Conservation (phyloP, 2,329 filamentous ascomycete species). For the Nothophoma quercina region DNA sequence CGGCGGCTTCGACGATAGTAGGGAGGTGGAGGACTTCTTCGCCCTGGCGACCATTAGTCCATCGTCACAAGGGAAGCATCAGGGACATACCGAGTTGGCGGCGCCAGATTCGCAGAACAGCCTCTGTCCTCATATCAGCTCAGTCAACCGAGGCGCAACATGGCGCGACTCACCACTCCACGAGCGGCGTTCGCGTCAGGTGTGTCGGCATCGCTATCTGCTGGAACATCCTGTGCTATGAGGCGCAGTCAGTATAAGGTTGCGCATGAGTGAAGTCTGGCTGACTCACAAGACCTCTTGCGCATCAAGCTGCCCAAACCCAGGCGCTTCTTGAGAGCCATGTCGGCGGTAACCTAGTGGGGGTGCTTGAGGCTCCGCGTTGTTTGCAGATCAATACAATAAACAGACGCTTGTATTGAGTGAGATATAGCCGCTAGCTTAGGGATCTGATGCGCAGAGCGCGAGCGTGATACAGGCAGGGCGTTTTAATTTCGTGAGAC, state of each 20-base stretch:
- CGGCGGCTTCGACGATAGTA: slow-evolving; percentile 91
- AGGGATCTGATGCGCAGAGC: neutral
- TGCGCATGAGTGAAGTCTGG: neutral
- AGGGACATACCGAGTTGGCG: slow-evolving; percentile 54
- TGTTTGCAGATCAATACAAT: neutral
- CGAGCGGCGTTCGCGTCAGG: slow-evolving; percentile 72
- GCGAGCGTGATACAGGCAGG: slow-evolving; percentile 6
- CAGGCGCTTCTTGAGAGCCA: slow-evolving; percentile 52
- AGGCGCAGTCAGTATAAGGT: slow-evolving; percentile 22
- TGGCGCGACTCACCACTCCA: slow-evolving; percentile 66
- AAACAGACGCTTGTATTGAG: slow-evolving; percentile 1
- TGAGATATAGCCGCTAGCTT: neutral
- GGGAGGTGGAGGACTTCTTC: slow-evolving; percentile 94
- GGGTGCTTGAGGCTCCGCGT: slow-evolving; percentile 4
- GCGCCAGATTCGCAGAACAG: slow-evolving; percentile 81
- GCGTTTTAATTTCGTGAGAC: slow-evolving; percentile 18
- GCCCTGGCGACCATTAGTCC: slow-evolving; percentile 59
- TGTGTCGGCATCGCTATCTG: slow-evolving; percentile 58
- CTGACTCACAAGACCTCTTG: slow-evolving; percentile 37
- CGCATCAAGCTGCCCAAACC: slow-evolving; percentile 47
- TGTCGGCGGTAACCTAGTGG: slow-evolving; percentile 24
- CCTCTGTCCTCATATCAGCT: slow-evolving; percentile 60
- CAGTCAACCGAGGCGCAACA: slow-evolving; percentile 6
- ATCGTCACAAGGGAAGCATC: no score
- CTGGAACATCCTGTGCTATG: slow-evolving; percentile 38